Evolutionary conservation across 2,329 filamentous ascomycete species (phyloP), one percentile per base, ranked within the genome.

Genomic region (Colletotrichum ledebouriae): DNA sequence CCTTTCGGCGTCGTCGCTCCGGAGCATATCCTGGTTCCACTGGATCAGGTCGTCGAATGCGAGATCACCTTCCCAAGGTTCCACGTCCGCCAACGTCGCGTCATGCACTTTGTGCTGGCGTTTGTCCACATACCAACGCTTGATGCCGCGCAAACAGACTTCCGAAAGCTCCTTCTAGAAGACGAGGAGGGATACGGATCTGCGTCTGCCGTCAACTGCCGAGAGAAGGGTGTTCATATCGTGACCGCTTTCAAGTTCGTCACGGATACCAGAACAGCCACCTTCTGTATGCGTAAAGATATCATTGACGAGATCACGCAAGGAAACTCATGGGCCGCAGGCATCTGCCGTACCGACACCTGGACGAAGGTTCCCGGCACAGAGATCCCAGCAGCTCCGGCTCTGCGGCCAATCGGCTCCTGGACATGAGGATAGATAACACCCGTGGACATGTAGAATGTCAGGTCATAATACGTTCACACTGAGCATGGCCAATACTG

Each of bases 1-100:
- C 73, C 71, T 0, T 75, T 74, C 25, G 73, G 73, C 3, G 9
- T 72, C 34, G 50, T 62, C 37, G 20, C 13, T 17, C 29, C 25
- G 4, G 49, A 52, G 29, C 15, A 6, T 33, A n/a, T 25, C 22
- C n/a, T 59, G 11, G n/a, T 47, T 10, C 15, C 42, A 12, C 17
- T 20, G 13, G 53, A 42, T 6, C 12, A 47, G 42, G 17, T 59
- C 10, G 12, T 46, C 6, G 56, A 49, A 7, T 59, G 41, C 56
- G 37, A 4, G 12, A 33, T 59, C 9, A 15, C 41, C 25, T 47
- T 59, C 12, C 13, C 37, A 22, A 6, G n/a, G 22, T 33, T 59
- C n/a, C 29, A 17, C 11, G 22, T 5, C 9, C 11, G 9, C n/a
- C 42, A 37, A 5, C 9, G 17, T 9, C n/a, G 56, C 7, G 42